Conservation (phyloP, 805 yeast genomes). For the Monosporozyma yasuniensis region DNA sequence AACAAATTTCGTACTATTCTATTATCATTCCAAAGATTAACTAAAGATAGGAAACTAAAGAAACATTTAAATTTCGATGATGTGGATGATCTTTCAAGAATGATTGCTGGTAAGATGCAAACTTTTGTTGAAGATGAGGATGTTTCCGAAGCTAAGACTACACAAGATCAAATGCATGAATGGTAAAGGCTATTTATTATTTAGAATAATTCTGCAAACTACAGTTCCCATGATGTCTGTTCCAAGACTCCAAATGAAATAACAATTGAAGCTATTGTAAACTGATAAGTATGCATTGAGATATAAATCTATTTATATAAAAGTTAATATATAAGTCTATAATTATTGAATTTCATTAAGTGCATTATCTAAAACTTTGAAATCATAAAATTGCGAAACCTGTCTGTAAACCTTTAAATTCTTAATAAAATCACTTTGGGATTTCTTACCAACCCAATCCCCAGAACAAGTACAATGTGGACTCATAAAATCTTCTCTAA, state of each 20-base stretch:
- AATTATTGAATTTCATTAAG: neutral
- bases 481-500: slow-evolving; percentile 61
- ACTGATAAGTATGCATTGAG: too few species aligned
- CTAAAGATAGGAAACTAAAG: slow-evolving; percentile 10
- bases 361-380: slow-evolving; percentile 39
- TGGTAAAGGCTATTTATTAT: slow-evolving; percentile 14
- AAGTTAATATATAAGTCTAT: neutral
- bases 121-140: slow-evolving; percentile 26
- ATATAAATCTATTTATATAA: neutral
- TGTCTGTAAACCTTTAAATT: slow-evolving; percentile 43
- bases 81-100: slow-evolving; percentile 27
- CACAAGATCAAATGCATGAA: slow-evolving; percentile 20
- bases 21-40: slow-evolving; percentile 22
- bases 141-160: slow-evolving; percentile 8
- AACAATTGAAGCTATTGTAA: too few species aligned
- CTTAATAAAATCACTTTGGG: slow-evolving; percentile 36
- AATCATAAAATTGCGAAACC: slow-evolving; percentile 51
- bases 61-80: slow-evolving; percentile 27
- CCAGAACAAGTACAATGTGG: slow-evolving; percentile 86
- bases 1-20: slow-evolving; percentile 53
- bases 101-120: slow-evolving; percentile 25
- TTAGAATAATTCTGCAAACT: neutral
- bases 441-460: slow-evolving; percentile 54
- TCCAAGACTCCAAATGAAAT: neutral
- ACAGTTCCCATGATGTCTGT: neutral